Evolutionary conservation across 441 rosid genomes (phyloP).

Genomic region (Gossypium schwendimanii): DNA sequence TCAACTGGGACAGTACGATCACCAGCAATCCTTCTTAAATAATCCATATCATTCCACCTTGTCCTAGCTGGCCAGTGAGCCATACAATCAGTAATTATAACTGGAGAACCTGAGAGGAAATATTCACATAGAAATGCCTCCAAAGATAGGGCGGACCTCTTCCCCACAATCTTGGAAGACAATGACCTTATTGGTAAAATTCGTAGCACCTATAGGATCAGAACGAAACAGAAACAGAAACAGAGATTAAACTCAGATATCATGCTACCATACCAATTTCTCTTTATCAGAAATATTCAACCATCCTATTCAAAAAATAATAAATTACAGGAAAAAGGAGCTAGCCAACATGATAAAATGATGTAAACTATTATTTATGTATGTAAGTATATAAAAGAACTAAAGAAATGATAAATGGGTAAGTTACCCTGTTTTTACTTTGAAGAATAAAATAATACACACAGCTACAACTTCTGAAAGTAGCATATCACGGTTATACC

Average conservation of each 20-base stretch:
- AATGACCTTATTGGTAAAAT: slow-evolving; percentile 61
- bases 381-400: background rate
- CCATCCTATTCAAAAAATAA: background rate
- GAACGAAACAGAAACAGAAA: background rate
- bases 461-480: background rate
- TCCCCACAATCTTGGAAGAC: slow-evolving; percentile 52
- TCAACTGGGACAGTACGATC: slow-evolving; percentile 94
- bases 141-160: slow-evolving; percentile 63
- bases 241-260: background rate
- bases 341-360: background rate
- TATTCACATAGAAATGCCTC: slow-evolving; percentile 76
- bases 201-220: slow-evolving; percentile 41
- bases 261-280: background rate
- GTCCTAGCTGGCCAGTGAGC: slow-evolving; percentile 88
- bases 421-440: background rate
- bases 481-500: background rate
- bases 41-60: slow-evolving; percentile 84
- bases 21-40: slow-evolving; percentile 69
- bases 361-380: too few species aligned
- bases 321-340: background rate
- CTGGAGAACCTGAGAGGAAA: slow-evolving; percentile 64
- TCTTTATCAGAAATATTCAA: background rate
- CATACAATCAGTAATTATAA: slow-evolving; percentile 79
- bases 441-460: background rate
- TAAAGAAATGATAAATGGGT: background rate